Conservation (phyloP, 169 alveolate species). For the Blepharisma undulans region DNA sequence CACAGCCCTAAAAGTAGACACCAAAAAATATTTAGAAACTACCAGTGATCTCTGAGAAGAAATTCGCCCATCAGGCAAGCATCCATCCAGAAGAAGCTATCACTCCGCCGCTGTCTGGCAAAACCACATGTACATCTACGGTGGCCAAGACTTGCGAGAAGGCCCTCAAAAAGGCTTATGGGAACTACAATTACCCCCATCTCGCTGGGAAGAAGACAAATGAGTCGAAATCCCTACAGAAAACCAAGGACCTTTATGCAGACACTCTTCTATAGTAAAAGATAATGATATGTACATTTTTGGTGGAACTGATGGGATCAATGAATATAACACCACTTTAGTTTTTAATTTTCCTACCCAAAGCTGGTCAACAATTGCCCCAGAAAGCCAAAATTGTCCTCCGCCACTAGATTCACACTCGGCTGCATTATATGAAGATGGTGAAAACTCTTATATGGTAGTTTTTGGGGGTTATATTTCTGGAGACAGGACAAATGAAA, state of each 20-base stretch:
- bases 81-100: slow-evolving; percentile 7
- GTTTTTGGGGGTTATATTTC: slow-evolving; percentile 65
- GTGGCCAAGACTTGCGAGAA: slow-evolving; percentile 22
- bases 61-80: not conserved
- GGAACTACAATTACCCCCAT: not conserved
- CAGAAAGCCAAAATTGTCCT: slow-evolving; percentile 23
- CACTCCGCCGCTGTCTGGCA: slow-evolving; percentile 2
- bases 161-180: slow-evolving; percentile 24
- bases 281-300: slow-evolving; percentile 65
- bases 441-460: slow-evolving; percentile 65
- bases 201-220: not conserved
- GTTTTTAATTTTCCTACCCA: slow-evolving; percentile 17
- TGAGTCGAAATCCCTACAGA: not conserved
- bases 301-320: slow-evolving; percentile 78
- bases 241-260: slow-evolving; percentile 54
- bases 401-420: slow-evolving; percentile 63
- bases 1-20: not conserved
- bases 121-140: not conserved
- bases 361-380: slow-evolving; percentile 40
- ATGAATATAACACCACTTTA: slow-evolving; percentile 55
- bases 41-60: not conserved
- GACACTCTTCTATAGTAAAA: slow-evolving; percentile 71
- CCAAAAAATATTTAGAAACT: not conserved
- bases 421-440: slow-evolving; percentile 75
- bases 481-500: slow-evolving; percentile 51